Evolutionary conservation across 192 early-diverging fungal genomes (phyloP).

Genomic region (Lobosporangium transversale): DNA sequence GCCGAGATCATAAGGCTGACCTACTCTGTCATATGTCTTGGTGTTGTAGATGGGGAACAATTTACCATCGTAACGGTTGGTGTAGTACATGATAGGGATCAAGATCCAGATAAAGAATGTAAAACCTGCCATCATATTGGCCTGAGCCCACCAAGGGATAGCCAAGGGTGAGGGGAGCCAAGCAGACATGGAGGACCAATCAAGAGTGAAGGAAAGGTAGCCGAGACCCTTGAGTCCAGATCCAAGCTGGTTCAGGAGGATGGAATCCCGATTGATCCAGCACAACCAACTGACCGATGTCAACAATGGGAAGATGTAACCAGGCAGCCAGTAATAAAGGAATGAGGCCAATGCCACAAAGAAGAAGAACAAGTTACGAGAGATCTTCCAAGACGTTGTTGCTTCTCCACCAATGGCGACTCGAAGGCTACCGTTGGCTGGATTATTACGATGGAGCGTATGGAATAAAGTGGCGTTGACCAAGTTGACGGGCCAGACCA

Average conservation of each 20-base stretch:
- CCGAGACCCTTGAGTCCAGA: slow-evolving; percentile 72
- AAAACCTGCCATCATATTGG: slow-evolving; percentile 77
- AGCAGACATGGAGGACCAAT: slow-evolving; percentile 71
- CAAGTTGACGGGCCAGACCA: slow-evolving; percentile 89
- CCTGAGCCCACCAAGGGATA: slow-evolving; percentile 76
- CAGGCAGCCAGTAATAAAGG: slow-evolving; percentile 62
- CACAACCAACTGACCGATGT: slow-evolving; percentile 66
- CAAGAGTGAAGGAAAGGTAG: slow-evolving; percentile 74
- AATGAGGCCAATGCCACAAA: slow-evolving; percentile 56
- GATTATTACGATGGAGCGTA: slow-evolving; percentile 74
- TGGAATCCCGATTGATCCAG: slow-evolving; percentile 62
- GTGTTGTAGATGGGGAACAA: slow-evolving; percentile 75
- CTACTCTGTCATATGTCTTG: slow-evolving; percentile 65
- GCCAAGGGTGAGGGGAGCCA: slow-evolving; percentile 70
- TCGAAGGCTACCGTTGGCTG: slow-evolving; percentile 28
- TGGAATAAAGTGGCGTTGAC: slow-evolving; percentile 81
- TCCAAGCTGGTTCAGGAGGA: slow-evolving; percentile 62
- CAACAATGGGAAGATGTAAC: slow-evolving; percentile 72
- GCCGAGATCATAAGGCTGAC: slow-evolving; percentile 63
- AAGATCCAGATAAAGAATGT: slow-evolving; percentile 81
- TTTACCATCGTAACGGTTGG: slow-evolving; percentile 62
- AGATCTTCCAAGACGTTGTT: slow-evolving; percentile 51
- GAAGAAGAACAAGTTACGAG: slow-evolving; percentile 63
- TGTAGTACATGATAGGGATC: slow-evolving; percentile 78
- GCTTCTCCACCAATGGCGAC: slow-evolving; percentile 9